Base-by-base conservation (phyloP, 176 grass and related monocot species). In the Ensete glaucum region DNA sequence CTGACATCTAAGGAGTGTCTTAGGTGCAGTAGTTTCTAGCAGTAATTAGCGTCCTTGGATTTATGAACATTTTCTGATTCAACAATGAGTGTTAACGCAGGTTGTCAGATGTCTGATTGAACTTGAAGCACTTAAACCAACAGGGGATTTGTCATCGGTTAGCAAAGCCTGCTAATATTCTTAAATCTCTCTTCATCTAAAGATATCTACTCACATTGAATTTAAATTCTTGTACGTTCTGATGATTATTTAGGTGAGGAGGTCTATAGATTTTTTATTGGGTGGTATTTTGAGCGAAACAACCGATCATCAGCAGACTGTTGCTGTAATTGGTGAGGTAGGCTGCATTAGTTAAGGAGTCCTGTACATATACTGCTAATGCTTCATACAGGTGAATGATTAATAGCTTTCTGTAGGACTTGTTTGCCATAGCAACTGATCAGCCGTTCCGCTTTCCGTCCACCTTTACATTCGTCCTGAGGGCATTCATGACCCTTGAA, bases 361-460 rank as follows among this genome's bases (percentile, higher is more conserved):
- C 49, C 19, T 23, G 0, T 7, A 52, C 10, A 26, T 10, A 72
- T 72, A 24, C 9, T 53, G 3, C 29, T 11, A 21, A 13, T 11
- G 53, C 13, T 12, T 71, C 13, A 53, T 14, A 3, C 51, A 53
- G 72, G 56, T 54, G 50, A 59, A 76, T 89, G 68, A 77, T 64
- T 49, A 58, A 55, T 59, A 59, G 54, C 17, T 34, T 52, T 76
- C 86, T 90, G 1, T 64, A 97, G 94, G 94, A 97, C 74, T 91
- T 97, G 73, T 97, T 97, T 91, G 90, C 94, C 9, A 90, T 97
- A 89, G 90, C 90, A 22, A 86, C 88, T 77, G 94, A 97, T 90
- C 94, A 97, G 62, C 94, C 94, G 73, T 97, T 97, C 72, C 89
- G 94, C 13, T 97, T 97, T 76, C 94, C 94, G 55, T 97, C 94